Evolutionary conservation across 805 yeast species (phyloP).

Genomic region (Candida xiaguanensis): DNA sequence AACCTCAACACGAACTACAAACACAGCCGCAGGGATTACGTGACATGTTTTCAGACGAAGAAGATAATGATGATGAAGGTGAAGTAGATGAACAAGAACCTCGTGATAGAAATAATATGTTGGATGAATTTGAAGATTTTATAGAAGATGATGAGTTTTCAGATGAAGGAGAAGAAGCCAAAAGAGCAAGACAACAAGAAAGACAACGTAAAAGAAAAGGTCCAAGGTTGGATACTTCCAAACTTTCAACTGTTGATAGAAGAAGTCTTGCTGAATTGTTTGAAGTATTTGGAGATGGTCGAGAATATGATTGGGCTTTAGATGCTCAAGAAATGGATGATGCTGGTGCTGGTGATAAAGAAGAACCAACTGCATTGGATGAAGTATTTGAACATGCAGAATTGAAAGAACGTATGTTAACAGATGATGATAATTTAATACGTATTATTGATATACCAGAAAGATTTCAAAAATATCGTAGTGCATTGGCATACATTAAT

Average conservation of each 20-base stretch:
- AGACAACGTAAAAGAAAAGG: slow-evolving; percentile 32
- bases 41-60: slow-evolving; percentile 66
- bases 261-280: slow-evolving; percentile 90
- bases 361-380: slow-evolving; percentile 61
- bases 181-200: slow-evolving; percentile 26
- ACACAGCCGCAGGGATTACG: slow-evolving; percentile 35
- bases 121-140: slow-evolving; percentile 93
- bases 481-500: slow-evolving; percentile 62
- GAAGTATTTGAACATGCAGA: slow-evolving; percentile 96
- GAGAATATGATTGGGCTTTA: slow-evolving; percentile 96
- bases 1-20: slow-evolving; percentile 8
- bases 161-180: slow-evolving; percentile 67
- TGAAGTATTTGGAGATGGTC: slow-evolving; percentile 96
- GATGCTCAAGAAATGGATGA: slow-evolving; percentile 77
- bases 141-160: slow-evolving; percentile 96
- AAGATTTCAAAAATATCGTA: slow-evolving; percentile 77
- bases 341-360: slow-evolving; percentile 49
- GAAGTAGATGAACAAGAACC: slow-evolving; percentile 16
- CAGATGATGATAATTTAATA: slow-evolving; percentile 86
- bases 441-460: slow-evolving; percentile 90
- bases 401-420: slow-evolving; percentile 82
- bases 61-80: slow-evolving; percentile 16
- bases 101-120: slow-evolving; percentile 32
- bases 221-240: slow-evolving; percentile 52
- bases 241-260: slow-evolving; percentile 67